A percentile compares a stretch with the other conserved stretches of the same genome.
These are phyloP conservation scores for Xylaria acuta DNA, from an alignment of 495 filamentous ascomycete genomes.

Conservation along the genomic window DNA sequence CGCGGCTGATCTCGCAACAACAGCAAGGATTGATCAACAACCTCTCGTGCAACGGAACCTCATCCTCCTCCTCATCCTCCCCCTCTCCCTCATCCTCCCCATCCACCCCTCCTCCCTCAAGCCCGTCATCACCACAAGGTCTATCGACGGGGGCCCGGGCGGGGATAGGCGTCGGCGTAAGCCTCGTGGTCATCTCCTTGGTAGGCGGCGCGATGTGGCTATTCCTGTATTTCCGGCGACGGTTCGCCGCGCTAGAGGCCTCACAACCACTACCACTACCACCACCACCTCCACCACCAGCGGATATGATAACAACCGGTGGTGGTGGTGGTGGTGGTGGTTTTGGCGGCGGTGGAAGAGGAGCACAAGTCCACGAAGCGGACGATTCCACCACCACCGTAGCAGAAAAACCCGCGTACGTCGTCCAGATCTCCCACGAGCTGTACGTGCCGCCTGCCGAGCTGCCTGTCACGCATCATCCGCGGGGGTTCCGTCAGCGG, in stretches of 20 bases:
- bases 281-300: too few species aligned
- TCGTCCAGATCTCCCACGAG: not conserved
- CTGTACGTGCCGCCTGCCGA: not conserved
- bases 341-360: not conserved
- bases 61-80: not conserved
- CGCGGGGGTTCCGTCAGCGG: not conserved
- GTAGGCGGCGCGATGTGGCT: not conserved
- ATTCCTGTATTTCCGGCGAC: not conserved
- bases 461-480: not conserved
- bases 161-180: not conserved
- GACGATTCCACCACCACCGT: not conserved
- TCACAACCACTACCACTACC: not conserved
- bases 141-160: not conserved
- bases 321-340: not conserved
- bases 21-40: constrained; percentile 3
- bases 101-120: too few species aligned
- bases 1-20: not conserved
- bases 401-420: not conserved
- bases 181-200: not conserved
- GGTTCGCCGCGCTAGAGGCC: not conserved
- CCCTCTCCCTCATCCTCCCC: too few species aligned
- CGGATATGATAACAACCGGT: too few species aligned
- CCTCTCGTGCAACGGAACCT: not conserved
- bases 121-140: not conserved
- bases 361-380: not conserved